Base-by-base conservation (phyloP, 1,139 yeast genomes). In the Sugiyamaella pinicola region DNA sequence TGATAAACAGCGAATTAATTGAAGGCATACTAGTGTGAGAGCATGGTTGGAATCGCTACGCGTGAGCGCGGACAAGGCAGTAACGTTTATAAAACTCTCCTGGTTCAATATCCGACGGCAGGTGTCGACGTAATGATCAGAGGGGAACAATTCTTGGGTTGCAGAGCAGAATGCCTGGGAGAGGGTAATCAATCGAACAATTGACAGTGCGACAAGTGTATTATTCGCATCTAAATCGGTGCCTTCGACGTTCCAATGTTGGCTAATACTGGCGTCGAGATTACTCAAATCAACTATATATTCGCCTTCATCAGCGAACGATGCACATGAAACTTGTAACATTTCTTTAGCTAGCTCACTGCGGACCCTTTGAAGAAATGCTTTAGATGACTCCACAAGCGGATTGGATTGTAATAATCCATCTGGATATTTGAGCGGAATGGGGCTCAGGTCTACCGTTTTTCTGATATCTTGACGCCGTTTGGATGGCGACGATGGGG, bases 401-500 rank as follows among this genome's bases (percentile, higher is more conserved):
- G n/a, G n/a, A n/a, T n/a, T n/a, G n/a, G n/a, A n/a, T n/a, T n/a
- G n/a, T n/a, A n/a, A n/a, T n/a, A n/a, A n/a, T n/a, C n/a, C n/a
- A n/a, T n/a, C n/a, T n/a, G n/a, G 7, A 33, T 24, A 33, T 33
- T 33, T 9, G 31, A 8, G n/a, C 7, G 35, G 38, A 31, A 42
- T 29, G 3, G 47, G 47, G 19, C 21, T 13, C 31, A 13, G 29
- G 18, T 33, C 47, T 9, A 43, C 21, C 15, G 34, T 12, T 9
- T 28, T 29, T 19, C 17, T 40, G 9, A 12, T 4, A 2, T 43
- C 47, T 4, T 21, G 39, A 8, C 47, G 38, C 21, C 19, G 31
- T 21, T 43, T 43, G 4, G 39, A 19, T 5, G 47, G 47, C n/a
- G 47, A 43, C 4, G 39, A n/a, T n/a, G 47, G 47, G 17, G 40